These are phyloP conservation scores for Pseudocercospora cruenta DNA, from an alignment of 2,329 filamentous ascomycete genomes.

Conservation along the genomic window DNA sequence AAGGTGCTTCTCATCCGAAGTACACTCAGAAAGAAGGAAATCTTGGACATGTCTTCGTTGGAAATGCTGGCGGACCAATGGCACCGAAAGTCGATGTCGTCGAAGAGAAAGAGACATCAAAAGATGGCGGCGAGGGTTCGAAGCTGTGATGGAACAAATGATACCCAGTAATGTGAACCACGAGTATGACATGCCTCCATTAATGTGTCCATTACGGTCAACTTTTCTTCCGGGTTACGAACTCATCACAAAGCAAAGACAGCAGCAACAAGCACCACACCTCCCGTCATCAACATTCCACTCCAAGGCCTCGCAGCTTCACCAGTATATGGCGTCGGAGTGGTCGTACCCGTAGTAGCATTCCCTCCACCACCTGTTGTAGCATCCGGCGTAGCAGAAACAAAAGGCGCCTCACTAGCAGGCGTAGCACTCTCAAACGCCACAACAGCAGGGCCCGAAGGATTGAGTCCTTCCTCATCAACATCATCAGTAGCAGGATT, in stretches of 20 bases:
- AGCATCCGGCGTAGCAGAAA: not conserved
- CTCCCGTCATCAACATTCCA: not conserved
- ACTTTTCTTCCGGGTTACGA: not conserved
- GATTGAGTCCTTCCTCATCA: too few relatives aligned
- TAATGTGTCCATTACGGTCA: not conserved
- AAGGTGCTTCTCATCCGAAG: constrained; percentile 7
- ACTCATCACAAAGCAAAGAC: not conserved
- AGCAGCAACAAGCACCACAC: not conserved
- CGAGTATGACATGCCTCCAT: too few relatives aligned
- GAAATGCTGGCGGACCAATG: not conserved
- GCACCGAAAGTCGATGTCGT: not conserved
- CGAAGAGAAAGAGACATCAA: not conserved
- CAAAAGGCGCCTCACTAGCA: not conserved
- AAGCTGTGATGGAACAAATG: not conserved
- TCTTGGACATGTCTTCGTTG: constrained; percentile 20
- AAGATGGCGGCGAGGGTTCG: not conserved
- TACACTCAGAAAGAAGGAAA: constrained; percentile 9
- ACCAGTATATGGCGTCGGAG: not conserved
- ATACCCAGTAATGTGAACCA: not conserved
- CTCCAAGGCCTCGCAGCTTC: not conserved
- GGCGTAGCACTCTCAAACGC: too few relatives aligned
- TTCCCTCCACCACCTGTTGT: too few relatives aligned
- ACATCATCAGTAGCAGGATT: too few relatives aligned
- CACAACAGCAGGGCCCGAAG: too few relatives aligned
- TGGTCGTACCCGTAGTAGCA: not conserved